Evolutionary conservation across 805 yeast species (phyloP).

Genomic region (Yueomyces sinensis): DNA sequence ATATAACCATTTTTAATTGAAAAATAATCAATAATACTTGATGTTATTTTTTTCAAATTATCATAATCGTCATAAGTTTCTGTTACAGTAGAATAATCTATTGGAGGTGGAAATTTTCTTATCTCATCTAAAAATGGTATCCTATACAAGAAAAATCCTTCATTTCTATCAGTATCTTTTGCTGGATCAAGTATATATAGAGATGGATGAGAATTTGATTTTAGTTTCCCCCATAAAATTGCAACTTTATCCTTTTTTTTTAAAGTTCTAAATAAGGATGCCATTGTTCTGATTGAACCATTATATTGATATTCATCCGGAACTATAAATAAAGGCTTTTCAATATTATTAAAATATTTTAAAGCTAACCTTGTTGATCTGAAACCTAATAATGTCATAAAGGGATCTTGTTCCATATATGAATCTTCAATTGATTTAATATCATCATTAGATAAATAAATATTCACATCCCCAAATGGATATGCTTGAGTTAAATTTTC

Average conservation of each 20-base stretch:
- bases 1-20: conserved; percentile 34
- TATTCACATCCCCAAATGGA: conserved; percentile 34
- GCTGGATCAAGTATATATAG: conserved; percentile 52
- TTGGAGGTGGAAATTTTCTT: conserved; percentile 41
- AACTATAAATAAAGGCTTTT: conserved; percentile 48
- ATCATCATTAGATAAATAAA: conserved; percentile 29
- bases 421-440: conserved; percentile 22
- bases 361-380: conserved; percentile 30
- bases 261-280: conserved; percentile 53
- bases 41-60: conserved; percentile 12
- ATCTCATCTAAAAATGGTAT: conserved; percentile 70
- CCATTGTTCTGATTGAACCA: conserved; percentile 56
- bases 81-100: conserved; percentile 2
- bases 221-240: conserved; percentile 57
- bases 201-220: conserved; percentile 39
- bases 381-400: conserved; percentile 58
- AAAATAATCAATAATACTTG: conserved; percentile 27
- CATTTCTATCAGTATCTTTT: conserved; percentile 24
- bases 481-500: conserved; percentile 26
- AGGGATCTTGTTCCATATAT: conserved; percentile 29
- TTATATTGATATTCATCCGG: conserved; percentile 48
- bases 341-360: conserved; percentile 37
- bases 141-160: conserved; percentile 58
- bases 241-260: conserved; percentile 40
- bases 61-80: conserved; percentile 8